Evolutionary conservation across 2,329 filamentous ascomycete species (phyloP), one percentile per base, ranked within the genome.

Genomic region (Plenodomus lindquistii): DNA sequence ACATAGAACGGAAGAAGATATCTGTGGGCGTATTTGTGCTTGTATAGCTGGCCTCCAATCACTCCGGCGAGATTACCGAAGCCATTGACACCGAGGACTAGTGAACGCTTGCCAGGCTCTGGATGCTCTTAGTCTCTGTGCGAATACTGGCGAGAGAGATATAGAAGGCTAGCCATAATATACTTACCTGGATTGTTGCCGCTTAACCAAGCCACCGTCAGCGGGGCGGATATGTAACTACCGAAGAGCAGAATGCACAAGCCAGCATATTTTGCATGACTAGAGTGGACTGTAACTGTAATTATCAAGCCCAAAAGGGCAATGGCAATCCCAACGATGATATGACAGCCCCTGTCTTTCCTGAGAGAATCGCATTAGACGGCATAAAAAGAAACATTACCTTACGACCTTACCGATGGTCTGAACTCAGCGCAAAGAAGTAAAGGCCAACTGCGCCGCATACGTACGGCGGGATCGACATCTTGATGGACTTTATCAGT

Each of bases 401-500:
- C 31, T 4, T n/a, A 10, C 4, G 38, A 17, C 24, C 9, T 21
- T 48, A 53, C 53, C 40, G 48, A 40, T 72, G 63, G 43, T 80
- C 78, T 0, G 77, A 79, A 9, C 71, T 75, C 40, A 73, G 74
- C 1, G 76, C 72, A 11, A 80, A 74, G 5, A 61, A 59, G 4
- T 79, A 70, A 2, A 80, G 63, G 3, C 79, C 67, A 3, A 77
- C 49, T 13, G 78, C 77, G 1, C 77, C 77, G 1, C 74, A 73
- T 4, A 76, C 63, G 29, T 79, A 80, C 0, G 78, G 77, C 1
- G 77, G 74, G 2, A 79, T 76, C 3, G 77, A 79, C 60, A 74
- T 77, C 17, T 57, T 10, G 2, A 9, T 9, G 13, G 3, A 15
- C 11, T 18, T n/a, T n/a, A 2, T 43, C 19, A 55, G 40, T 21